Conservation (phyloP, 352 stramenopile genomes). For the Globisporangium acanthophoron region DNA sequence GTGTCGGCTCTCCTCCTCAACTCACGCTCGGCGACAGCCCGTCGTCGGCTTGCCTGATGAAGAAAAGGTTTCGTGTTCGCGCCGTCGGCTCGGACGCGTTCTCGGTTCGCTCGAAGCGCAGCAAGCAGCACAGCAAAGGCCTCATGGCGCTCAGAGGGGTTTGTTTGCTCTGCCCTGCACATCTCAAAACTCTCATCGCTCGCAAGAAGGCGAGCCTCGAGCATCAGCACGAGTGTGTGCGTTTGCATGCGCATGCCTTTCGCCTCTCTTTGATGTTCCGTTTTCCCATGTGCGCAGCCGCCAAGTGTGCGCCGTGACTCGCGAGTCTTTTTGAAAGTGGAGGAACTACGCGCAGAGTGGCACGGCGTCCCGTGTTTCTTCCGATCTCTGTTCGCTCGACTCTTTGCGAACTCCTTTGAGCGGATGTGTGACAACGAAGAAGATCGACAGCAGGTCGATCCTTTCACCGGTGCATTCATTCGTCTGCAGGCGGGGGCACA, state of each 20-base stretch:
- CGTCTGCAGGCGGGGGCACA: neutral
- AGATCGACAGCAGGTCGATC: neutral
- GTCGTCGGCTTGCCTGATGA: neutral
- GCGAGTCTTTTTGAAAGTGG: neutral
- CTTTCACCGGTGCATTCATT: neutral
- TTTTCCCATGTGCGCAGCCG: neutral
- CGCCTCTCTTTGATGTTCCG: neutral
- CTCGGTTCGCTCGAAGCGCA: no score
- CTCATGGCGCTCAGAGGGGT: no score
- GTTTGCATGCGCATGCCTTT: no score
- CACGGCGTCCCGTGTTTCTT: constrained; percentile 1
- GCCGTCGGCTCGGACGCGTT: no score
- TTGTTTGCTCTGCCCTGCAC: no score
- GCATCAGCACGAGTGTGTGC: no score
- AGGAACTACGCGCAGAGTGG: constrained; percentile 1
- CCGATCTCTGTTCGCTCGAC: neutral
- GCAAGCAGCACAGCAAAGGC: no score
- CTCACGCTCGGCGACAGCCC: neutral
- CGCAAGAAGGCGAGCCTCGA: no score
- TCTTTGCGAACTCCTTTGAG: neutral
- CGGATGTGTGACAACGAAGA: neutral
- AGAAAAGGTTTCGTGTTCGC: neutral
- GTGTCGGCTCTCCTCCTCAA: neutral
- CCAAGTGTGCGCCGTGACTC: no score
- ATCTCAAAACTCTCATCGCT: no score